Evolutionary conservation across 106 monocot species (phyloP).

Genomic region (Cymbidium sinense): DNA sequence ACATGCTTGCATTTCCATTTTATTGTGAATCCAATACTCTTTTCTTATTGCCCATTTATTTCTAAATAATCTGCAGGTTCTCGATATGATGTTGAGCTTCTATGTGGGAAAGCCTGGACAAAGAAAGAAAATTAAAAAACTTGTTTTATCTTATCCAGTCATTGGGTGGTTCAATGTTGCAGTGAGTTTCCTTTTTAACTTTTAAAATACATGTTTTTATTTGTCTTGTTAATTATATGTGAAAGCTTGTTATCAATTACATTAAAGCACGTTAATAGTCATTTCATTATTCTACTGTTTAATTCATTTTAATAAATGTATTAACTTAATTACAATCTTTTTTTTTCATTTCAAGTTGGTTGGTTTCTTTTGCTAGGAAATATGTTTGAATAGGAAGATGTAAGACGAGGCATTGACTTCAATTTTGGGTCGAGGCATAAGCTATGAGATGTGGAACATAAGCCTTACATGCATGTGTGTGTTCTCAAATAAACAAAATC

Average conservation of each 20-base stretch:
- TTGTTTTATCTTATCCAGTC: slow-evolving; percentile 52
- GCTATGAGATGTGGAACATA: too few relatives aligned
- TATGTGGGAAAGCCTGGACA: slow-evolving; percentile 22
- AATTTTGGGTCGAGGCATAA: too few relatives aligned
- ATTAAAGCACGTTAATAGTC: neutral
- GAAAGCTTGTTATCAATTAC: neutral
- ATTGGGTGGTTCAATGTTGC: slow-evolving; percentile 79
- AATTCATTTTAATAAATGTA: neutral
- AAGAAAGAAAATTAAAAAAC: slow-evolving; percentile 26
- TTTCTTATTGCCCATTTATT: neutral
- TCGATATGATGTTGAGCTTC: slow-evolving; percentile 56
- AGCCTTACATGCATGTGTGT: too few relatives aligned
- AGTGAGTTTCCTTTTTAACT: slow-evolving; percentile 42
- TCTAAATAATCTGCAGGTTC: slow-evolving; percentile 38
- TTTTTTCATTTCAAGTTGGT: neutral
- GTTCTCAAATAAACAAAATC: too few relatives aligned
- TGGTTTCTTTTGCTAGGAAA: neutral
- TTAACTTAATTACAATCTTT: too few relatives aligned
- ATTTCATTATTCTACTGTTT: neutral
- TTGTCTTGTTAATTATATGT: neutral
- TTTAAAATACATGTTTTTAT: neutral
- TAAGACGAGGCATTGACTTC: too few relatives aligned
- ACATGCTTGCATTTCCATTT: neutral
- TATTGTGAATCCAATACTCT: neutral
- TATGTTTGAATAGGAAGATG: too few relatives aligned